Conservation (phyloP, 2,329 filamentous ascomycete species). For the Penicillium fuscoglaucum region DNA sequence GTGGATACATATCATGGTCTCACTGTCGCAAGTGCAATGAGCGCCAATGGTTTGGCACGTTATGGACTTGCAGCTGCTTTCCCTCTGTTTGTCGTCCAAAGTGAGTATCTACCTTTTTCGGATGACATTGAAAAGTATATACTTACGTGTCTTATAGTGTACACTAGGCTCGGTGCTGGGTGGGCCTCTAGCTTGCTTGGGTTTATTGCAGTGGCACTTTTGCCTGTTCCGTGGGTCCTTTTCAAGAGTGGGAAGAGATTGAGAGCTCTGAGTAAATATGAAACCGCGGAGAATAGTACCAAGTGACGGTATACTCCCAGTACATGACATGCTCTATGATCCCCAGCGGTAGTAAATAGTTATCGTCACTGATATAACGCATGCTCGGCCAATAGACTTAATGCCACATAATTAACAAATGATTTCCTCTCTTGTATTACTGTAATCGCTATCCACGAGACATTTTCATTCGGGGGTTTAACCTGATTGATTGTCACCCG, state of each 20-base stretch:
- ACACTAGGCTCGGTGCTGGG: conserved; percentile 61
- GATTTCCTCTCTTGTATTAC: not conserved
- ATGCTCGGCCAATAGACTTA: not conserved
- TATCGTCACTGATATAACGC: not conserved
- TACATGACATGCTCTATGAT: not conserved
- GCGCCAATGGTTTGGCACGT: conserved; percentile 22
- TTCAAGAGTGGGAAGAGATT: conserved; percentile 48
- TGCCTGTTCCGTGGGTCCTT: conserved; percentile 46
- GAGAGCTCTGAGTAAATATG: conserved; percentile 18
- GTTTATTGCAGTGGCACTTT: conserved; percentile 46
- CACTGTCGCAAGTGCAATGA: conserved; percentile 24
- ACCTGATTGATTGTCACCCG: not conserved
- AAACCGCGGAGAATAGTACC: not conserved
- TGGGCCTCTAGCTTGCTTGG: conserved; percentile 64
- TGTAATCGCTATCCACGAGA: not conserved
- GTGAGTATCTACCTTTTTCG: conserved; percentile 10
- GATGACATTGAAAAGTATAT: not conserved
- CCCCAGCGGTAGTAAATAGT: not conserved
- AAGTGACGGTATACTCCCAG: not conserved
- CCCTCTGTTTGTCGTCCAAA: conserved; percentile 22
- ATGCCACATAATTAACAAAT: fast-evolving
- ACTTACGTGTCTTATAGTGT: conserved; percentile 43
- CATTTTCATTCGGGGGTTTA: not conserved
- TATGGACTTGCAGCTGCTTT: conserved; percentile 21
- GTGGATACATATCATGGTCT: conserved; percentile 19